Base-by-base conservation (phyloP, 1,284 basidiomycete genomes). In the Sanghuangporus sanghuang region DNA sequence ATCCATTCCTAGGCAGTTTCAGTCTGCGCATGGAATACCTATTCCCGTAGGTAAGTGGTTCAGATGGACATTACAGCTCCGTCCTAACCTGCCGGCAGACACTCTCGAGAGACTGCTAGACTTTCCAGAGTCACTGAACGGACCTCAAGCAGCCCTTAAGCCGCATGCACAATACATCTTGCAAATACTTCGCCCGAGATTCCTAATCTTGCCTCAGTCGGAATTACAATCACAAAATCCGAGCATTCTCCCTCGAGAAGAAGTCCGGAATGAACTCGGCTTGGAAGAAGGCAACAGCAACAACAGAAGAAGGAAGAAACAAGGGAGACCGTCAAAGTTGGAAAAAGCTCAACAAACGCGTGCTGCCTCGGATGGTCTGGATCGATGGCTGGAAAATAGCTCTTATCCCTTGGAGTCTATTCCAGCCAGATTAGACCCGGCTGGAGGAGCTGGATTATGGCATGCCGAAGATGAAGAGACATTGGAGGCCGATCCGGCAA, bases 311-410 rank as follows among this genome's bases (percentile, higher is more conserved):
- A 49, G 61, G 16, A 86, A 83, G 72, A 85, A 87, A 71, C 86
- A 81, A 70, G 89, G 90, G 3, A 80, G 89, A 0, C 87, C 87
- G 0, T 81, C 86, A 6, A 86, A 79, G 68, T 78, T 82, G 5
- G 87, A 88, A 57, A 84, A 81, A 69, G 74, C 73, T 9, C 81
- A 80, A 68, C 84, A 79, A 71, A 79, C 82, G 5, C 81, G 81
- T 67, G 75, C 79, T 1, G 81, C 83, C 0, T 69, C 87, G 1
- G 74, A 74, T 3, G 74, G 75, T 7, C 72, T 90, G 64, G 82
- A 84, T 36, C 76, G 74, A 54, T 84, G 82, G 81, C 70, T 87
- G 54, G 78, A 80, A 60, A 77, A 77, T 57, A 79, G 71, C 56
- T 70, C 69, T 14, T 70, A 72, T 61, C 68, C 68, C 36, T 46